Percentiles rank a stretch among this genome's conserved stretches.
These are phyloP conservation scores for Alternaria longipes DNA, from an alignment of 2,329 filamentous ascomycete species.

Conservation along the genomic window DNA sequence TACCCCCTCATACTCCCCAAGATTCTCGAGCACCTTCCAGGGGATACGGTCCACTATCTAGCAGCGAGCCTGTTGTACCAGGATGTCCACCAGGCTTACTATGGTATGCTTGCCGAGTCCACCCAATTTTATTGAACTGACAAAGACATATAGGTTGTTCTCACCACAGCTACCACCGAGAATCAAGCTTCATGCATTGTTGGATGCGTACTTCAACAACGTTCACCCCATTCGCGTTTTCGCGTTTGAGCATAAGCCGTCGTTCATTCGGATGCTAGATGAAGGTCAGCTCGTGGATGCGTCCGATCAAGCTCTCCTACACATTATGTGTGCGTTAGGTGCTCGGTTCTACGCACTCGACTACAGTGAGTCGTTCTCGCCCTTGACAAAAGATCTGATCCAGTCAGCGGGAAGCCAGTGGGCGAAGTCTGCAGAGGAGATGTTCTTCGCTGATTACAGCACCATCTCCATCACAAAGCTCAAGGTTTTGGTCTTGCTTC, in stretches of 20 bases:
- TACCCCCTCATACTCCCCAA: constrained; percentile 26
- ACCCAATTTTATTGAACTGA: neutral
- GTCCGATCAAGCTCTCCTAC: constrained; percentile 41
- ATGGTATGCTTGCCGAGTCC: constrained; percentile 24
- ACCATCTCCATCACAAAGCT: constrained; percentile 44
- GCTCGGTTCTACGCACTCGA: constrained; percentile 44
- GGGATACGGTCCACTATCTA: constrained; percentile 10
- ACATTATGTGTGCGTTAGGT: constrained; percentile 46
- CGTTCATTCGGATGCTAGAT: constrained; percentile 46
- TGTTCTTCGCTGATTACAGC: constrained; percentile 47
- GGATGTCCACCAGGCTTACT: constrained; percentile 35
- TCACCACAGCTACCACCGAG: constrained; percentile 34
- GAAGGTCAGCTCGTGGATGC: constrained; percentile 41
- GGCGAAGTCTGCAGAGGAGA: constrained; percentile 44
- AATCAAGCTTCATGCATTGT: constrained; percentile 34
- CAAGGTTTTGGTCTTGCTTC: constrained; percentile 42
- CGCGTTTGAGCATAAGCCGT: constrained; percentile 45
- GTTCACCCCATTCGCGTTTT: constrained; percentile 41
- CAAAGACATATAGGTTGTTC: constrained; percentile 30
- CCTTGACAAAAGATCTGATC: constrained; percentile 40
- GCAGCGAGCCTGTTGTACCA: constrained; percentile 16
- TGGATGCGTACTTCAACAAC: constrained; percentile 47
- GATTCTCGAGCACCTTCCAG: constrained; percentile 21
- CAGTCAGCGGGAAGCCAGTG: constrained; percentile 45
- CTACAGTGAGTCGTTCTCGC: constrained; percentile 39